These are phyloP conservation scores for Wickerhamiella allomyrinae DNA, from an alignment of 805 yeast species.

Conservation along the genomic window DNA sequence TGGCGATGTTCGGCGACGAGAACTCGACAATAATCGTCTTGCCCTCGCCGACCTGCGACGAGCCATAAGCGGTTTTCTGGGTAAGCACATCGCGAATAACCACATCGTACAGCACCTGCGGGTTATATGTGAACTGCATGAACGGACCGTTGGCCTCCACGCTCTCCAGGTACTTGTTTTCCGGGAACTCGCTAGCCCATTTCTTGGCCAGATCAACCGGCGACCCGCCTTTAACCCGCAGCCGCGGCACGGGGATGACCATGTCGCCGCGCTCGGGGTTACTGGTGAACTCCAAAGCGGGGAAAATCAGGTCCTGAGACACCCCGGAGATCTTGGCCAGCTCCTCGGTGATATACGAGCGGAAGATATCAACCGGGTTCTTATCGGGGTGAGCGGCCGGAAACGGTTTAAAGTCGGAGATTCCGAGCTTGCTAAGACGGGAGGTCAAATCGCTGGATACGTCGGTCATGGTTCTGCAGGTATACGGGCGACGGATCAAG, in stretches of 20 bases:
- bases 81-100: constrained; percentile 57
- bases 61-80: constrained; percentile 51
- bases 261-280: constrained; percentile 86
- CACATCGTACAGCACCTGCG: constrained; percentile 47
- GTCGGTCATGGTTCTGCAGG: not conserved
- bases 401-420: constrained; percentile 12
- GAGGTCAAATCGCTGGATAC: constrained; percentile 11
- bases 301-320: constrained; percentile 51
- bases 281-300: constrained; percentile 77
- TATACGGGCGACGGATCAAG: not conserved
- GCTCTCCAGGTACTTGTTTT: constrained; percentile 38
- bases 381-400: constrained; percentile 56
- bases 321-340: constrained; percentile 62
- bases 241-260: constrained; percentile 80
- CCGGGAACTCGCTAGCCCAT: constrained; percentile 65
- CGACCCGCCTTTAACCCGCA: constrained; percentile 67
- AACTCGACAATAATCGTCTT: constrained; percentile 74
- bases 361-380: constrained; percentile 75
- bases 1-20: constrained; percentile 96
- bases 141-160: constrained; percentile 83
- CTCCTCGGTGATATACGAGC: constrained; percentile 77
- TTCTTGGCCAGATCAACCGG: constrained; percentile 61
- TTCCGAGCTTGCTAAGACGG: constrained; percentile 15
- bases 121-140: constrained; percentile 73
- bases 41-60: constrained; percentile 54